Base-by-base conservation (phyloP, 257 asterid genomes). In the Haberlea rhodopensis region DNA sequence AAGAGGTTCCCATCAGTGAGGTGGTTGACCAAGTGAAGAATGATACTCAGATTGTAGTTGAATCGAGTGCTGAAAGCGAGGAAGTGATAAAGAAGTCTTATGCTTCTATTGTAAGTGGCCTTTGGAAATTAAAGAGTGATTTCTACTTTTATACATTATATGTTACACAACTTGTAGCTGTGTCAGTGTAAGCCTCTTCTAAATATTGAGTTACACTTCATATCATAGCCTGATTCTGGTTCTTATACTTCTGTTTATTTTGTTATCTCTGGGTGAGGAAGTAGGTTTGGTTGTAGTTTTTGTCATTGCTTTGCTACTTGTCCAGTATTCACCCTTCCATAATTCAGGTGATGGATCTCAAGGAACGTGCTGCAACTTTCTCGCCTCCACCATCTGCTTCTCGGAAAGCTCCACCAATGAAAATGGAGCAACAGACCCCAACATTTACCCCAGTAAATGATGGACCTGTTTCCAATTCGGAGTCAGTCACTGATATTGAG, bases 21-120 rank as follows among this genome's bases (percentile, higher is more conserved):
- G 97, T 92, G 48, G 91, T 81, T 55, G 75, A 87, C 32, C 91
- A 87, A 76, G 85, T 76, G 20, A 87, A 70, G 72, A 76, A 73
- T 55, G 83, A 66, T 29, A 20, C 80, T 7, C 77, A 81, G 71
- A 59, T 72, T 45, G 75, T 62, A 70, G 88, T 75, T 63, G 91
- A 80, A 67, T 72, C 95, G 49, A 71, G 62, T 63, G 77, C 79
- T 76, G 82, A 80, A 79, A 80, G 58, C 5, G 96, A 82, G 49
- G 91, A 85, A 56, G 79, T 70, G 24, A 89, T 88, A 8, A 94
- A 90, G 92, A 94, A 87, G 82, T 83, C 97, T 9, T 90, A 85
- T 74, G 99, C 99, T 57, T 87, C 91, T 27, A 90, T 90, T 71
- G 99, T 94, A 78, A 83, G 99, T 76, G 71, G 26, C 27, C 69